Evolutionary conservation across 306 rosid genomes (phyloP).

Genomic region (Crotalaria pallida): DNA sequence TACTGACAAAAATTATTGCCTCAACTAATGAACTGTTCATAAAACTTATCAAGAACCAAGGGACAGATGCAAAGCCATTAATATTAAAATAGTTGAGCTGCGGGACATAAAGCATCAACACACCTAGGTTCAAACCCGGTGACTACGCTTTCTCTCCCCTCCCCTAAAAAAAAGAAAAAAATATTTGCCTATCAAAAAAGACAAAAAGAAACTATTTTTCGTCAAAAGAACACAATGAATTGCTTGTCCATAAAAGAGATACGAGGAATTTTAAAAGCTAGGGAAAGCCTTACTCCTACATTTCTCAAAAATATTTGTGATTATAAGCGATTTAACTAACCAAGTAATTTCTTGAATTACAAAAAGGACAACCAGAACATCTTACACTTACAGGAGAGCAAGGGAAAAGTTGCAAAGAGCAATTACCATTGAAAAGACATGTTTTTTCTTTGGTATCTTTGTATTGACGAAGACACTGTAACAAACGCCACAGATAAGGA

Average conservation of each 20-base stretch:
- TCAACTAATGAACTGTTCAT: not conserved
- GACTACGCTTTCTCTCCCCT: no score
- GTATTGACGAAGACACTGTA: slow-evolving; percentile 93
- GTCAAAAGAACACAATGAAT: not conserved
- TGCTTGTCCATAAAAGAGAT: not conserved
- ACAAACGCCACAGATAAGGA: slow-evolving; percentile 90
- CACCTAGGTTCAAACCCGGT: no score
- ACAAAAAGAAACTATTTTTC: not conserved
- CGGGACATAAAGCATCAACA: no score
- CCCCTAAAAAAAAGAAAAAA: no score
- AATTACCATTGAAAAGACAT: slow-evolving; percentile 78
- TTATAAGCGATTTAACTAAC: not conserved
- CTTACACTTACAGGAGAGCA: slow-evolving; percentile 1
- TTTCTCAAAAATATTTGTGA: not conserved
- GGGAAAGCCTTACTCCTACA: not conserved
- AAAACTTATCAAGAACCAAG: not conserved
- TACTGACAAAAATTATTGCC: not conserved
- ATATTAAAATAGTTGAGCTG: not conserved
- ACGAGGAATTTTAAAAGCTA: not conserved
- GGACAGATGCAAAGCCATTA: not conserved
- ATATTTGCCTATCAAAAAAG: no score
- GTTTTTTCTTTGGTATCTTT: slow-evolving; percentile 84
- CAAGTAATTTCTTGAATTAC: slow-evolving; percentile 3
- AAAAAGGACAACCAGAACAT: slow-evolving; percentile 5
- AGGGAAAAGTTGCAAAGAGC: slow-evolving; percentile 10